Base-by-base conservation (phyloP, 768 basidiomycete genomes). In the Jaapia argillacea region DNA sequence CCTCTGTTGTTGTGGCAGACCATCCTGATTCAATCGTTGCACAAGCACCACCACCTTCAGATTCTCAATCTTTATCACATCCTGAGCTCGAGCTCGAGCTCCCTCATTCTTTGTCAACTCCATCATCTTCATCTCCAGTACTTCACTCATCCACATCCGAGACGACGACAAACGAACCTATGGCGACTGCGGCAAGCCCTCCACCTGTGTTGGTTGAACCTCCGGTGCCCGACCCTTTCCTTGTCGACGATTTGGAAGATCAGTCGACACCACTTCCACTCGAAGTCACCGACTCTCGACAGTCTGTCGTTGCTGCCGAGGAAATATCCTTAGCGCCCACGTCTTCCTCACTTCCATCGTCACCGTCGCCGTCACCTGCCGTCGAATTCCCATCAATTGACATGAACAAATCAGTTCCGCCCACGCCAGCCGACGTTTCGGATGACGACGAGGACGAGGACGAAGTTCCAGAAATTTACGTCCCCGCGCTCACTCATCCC, bases 401-500 rank as follows among this genome's bases (percentile, higher is more conserved):
- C 49, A 22, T 74, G 39, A 69, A 78, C 58, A 83, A 79, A 54
- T 69, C 72, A 42, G 70, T 76, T 0, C 75, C 76, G 2, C 69
- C 74, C 3, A 67, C 72, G 2, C 70, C 75, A 2, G 40, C 45
- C 0, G 35, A 45, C 6, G 52, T 51, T 5, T 53, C 63, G 16
- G 64, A 68, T 27, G 70, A 60, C 42, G 68, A 69, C 7, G 61
- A 65, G 18, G 75, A 77, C 16, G 74, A 72, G 48, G 66, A 71
- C 27, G 68, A 76, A 20, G 58, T 67, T 0, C 80, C 75, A 2
- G 74, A 77, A 38, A 54, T 85, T 18, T 80, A 77, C 57, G 65
- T 85, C 22, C 84, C 85, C 2, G 77, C 76, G 27, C 74, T 89
- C 27, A 69, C 80, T 26, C 60, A 75, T 23, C 79, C 86, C 25